Base-by-base conservation (phyloP, 805 yeast genomes). In the Saturnispora mendoncae region DNA sequence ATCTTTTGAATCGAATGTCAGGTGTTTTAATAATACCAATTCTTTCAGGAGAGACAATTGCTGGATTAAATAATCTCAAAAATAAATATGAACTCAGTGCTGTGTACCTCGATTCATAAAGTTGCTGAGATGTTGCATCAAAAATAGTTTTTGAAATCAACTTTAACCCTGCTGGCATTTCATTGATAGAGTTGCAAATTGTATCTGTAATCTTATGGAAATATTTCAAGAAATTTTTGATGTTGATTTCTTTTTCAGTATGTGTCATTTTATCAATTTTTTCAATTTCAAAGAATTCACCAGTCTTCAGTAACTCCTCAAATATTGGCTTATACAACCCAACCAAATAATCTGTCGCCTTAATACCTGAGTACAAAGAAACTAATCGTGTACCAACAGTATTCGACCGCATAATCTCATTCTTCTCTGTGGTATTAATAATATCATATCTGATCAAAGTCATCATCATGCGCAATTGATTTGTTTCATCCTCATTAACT, bases 31-130 rank as follows among this genome's bases (percentile, higher is more conserved):
- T 43, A 36, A 62, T 55, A 19, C 52, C 53, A 27, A 51, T 69
- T 6, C 80, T 68, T 43, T 84, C 94, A 0, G 97, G 97, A 26
- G 86, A 78, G 12, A 88, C 88, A 51, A 88, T 78, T 0, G 95
- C 94, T 10, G 97, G 97, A 56, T 94, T 83, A 46, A 82, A 70
- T 47, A 81, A 76, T 43, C 95, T 65, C 50, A 90, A 66, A 53
- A 90, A 88, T 41, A 90, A 66, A 56, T 84, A 90, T 0, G 95
- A 87, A 0, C 96, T 95, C 21, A 86, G 81, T 1, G 94, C 86
- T 30, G 78, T 67, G 29, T 72, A 66, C 34, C 80, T 71, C 30
- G 80, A 81, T 30, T 74, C 78, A 0, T 83, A 84, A 50, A 81
- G 81, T 49, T 75, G 76, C n/a, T 62, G 60, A 23, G 69, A 62